phyloP scores from a whole-genome alignment of 208 protist genomes.

The Vickermania ingenoplastis region DNA sequence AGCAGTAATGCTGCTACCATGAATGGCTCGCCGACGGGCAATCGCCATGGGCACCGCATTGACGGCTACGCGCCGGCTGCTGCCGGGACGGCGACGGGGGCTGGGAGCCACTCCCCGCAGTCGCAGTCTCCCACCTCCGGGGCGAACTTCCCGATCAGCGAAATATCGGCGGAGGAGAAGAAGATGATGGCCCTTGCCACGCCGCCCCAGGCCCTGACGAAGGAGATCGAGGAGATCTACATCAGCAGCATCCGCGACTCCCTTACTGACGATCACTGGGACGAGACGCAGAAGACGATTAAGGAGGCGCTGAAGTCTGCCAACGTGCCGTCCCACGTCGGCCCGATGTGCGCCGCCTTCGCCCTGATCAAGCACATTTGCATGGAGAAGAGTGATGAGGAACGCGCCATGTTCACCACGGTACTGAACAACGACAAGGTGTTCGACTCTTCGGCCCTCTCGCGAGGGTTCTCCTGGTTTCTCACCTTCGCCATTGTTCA shows the following conservation, averaged over 20 bases:
- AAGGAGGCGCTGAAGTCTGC: slow-evolving; percentile 15
- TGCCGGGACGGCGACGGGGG: slow-evolving; percentile 10
- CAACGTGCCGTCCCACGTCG: slow-evolving; percentile 24
- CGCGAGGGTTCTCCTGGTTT: slow-evolving; percentile 69
- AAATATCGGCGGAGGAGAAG: slow-evolving; percentile 46
- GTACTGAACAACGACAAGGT: slow-evolving; percentile 30
- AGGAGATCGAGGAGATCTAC: slow-evolving; percentile 35
- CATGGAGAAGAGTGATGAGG: slow-evolving; percentile 30
- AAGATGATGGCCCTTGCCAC: slow-evolving; percentile 54
- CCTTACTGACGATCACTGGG: slow-evolving; percentile 36
- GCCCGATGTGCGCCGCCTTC: slow-evolving; percentile 55
- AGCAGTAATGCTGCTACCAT: slow-evolving; percentile 13
- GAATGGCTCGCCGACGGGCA: slow-evolving; percentile 2
- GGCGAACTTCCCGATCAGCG: slow-evolving; percentile 6
- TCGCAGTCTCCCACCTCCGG: slow-evolving; percentile 3
- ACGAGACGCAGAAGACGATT: slow-evolving; percentile 20
- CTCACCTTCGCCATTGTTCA: slow-evolving; percentile 56
- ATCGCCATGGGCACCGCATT: slow-evolving; percentile 7
- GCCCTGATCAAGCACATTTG: slow-evolving; percentile 42
- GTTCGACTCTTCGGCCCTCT: slow-evolving; percentile 45
- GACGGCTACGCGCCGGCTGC: slow-evolving; percentile 19
- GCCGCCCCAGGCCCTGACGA: slow-evolving; percentile 51
- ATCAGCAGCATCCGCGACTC: slow-evolving; percentile 56
- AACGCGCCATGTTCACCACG: slow-evolving; percentile 30
- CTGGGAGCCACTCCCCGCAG: slow-evolving; percentile 12